Evolutionary conservation across 768 basidiomycete genomes (phyloP), one percentile per base, ranked within the genome.

Genomic region (Boletus edulis): DNA sequence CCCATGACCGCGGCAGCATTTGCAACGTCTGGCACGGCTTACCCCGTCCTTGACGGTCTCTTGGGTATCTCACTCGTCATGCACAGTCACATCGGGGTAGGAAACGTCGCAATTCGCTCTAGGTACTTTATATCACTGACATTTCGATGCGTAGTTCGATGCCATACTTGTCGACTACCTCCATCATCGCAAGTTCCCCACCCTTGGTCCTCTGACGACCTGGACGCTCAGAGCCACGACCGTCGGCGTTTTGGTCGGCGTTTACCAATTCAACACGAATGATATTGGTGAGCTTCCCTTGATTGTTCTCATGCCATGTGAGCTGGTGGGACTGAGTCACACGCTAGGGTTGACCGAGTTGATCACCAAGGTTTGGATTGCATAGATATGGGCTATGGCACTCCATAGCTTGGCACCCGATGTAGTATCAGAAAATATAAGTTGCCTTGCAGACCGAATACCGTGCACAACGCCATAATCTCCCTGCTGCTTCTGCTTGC

Each of bases 231-330:
- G 94, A 45, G 72, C 82, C 7, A 76, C 85, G 6, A 98, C 97
- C 29, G 82, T 86, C 38, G 92, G 85, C 20, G 84, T 89, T 5
- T 79, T 94, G 49, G 84, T 93, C 43, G 96, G 97, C 15, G 82
- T 98, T 7, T 99, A 97, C 76, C 89, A 97, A 72, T 98, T 98
- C 79, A 98, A 98, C 77, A 98, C 97, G 41, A 94, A 96, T 68
- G 96, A 98, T 69, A 86, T 99, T 59, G 95, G 97, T 97, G 62
- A 61, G 90, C 79, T 34, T 32, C 38, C 5, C 24, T 24, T 42
- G 42, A 11, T 9, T n/a, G 37, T 49, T 38, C 44, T 56, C 13
- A 50, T 11, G 56, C 54, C 39, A 40, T 31, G 31, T 44, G 11
- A 49, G 22, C 8, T 44, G 18, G 6, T 41, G 42, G 32, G 20